phyloP scores from a whole-genome alignment of 2,329 filamentous ascomycete species.

The Coniochaeta sp. region DNA sequence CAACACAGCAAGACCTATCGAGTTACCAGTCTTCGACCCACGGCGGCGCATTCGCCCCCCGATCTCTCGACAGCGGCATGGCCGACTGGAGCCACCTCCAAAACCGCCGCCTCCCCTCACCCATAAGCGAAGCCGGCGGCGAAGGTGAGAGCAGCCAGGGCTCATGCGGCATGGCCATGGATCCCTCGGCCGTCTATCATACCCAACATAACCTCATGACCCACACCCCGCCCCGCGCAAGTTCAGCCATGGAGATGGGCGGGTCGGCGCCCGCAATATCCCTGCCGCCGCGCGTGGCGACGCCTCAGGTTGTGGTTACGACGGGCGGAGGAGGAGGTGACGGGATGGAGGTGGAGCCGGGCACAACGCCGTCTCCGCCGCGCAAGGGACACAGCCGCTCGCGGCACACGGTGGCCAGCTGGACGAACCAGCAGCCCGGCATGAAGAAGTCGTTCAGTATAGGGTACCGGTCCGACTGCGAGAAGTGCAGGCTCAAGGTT shows the following conservation, averaged over 20 bases:
- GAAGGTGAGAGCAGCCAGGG: conserved; percentile 33
- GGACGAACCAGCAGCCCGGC: conserved; percentile 54
- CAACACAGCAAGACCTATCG: background rate
- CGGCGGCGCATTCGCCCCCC: conserved; percentile 33
- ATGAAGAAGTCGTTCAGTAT: conserved; percentile 70
- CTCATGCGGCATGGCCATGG: conserved; percentile 29
- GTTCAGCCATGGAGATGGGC: conserved; percentile 22
- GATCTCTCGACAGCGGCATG: conserved; percentile 31
- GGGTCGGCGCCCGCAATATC: conserved; percentile 18
- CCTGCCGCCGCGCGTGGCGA: conserved; percentile 3
- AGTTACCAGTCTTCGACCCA: background rate
- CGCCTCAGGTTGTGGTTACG: conserved; percentile 4
- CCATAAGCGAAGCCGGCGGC: conserved; percentile 48
- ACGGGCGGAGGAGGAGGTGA: conserved; percentile 3
- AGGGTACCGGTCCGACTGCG: conserved; percentile 71
- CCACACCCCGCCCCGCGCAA: conserved; percentile 24
- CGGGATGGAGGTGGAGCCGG: conserved; percentile 25
- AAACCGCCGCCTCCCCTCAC: conserved; percentile 48
- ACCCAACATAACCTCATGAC: conserved; percentile 9
- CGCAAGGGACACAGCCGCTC: conserved; percentile 50
- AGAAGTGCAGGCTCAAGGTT: conserved; percentile 68
- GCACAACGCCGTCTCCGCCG: conserved; percentile 41
- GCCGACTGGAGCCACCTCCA: conserved; percentile 46
- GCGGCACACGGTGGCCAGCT: conserved; percentile 52
- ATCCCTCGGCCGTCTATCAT: conserved; percentile 23